Conservation (phyloP, 805 yeast genomes). For the Hanseniaspora thailandica region DNA sequence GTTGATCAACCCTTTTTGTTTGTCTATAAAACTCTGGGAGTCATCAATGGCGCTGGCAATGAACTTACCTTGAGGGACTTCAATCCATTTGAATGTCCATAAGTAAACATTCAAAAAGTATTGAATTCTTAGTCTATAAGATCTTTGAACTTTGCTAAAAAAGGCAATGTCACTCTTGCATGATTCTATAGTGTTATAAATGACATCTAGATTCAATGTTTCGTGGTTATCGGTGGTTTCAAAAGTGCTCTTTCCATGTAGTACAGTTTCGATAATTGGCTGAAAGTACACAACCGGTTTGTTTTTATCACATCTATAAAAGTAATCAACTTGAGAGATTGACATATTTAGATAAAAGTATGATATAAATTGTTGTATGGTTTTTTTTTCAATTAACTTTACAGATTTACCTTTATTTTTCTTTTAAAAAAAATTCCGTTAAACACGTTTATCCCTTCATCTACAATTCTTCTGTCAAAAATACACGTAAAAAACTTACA, state of each 20-base stretch:
- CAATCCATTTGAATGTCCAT: constrained; percentile 6
- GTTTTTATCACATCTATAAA: background rate
- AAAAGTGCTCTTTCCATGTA: background rate
- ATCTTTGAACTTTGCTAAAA: background rate
- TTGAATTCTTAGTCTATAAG: background rate
- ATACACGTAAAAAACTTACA: background rate
- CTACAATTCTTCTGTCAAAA: too few species aligned
- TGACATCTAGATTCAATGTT: background rate
- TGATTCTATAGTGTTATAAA: background rate
- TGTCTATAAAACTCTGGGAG: background rate
- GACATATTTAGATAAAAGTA: background rate
- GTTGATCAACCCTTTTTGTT: background rate
- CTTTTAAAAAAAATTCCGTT: too few species aligned
- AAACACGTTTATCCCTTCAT: too few species aligned
- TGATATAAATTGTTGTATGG: too few species aligned
- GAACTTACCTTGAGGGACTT: background rate
- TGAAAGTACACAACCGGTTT: background rate
- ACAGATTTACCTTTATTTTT: too few species aligned
- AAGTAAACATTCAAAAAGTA: constrained; percentile 8
- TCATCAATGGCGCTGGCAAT: background rate
- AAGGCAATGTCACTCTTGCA: constrained; percentile 2
- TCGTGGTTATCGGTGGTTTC: background rate
- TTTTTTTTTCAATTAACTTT: too few species aligned
- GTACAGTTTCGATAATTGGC: background rate
- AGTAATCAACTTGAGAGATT: background rate